Conservation (phyloP, 2,329 filamentous ascomycete species). For the Aspergillus unguis region DNA sequence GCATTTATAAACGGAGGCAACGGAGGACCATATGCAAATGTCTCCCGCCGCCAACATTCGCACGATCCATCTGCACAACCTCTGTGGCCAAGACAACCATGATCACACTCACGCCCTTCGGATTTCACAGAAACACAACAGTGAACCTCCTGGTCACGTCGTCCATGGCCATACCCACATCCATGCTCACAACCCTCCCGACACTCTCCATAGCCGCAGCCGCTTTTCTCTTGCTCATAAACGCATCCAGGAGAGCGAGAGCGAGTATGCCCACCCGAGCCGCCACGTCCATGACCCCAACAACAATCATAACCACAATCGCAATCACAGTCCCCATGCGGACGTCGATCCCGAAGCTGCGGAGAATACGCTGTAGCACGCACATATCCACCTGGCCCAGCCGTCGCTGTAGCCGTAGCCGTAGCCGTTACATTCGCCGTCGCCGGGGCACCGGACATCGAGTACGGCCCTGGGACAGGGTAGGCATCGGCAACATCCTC, state of each 20-base stretch:
- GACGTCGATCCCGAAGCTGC: too few species aligned
- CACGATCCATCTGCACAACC: neutral
- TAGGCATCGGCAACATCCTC: neutral
- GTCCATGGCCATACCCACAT: neutral
- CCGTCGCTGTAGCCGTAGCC: neutral
- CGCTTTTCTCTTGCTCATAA: too few species aligned
- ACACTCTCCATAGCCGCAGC: neutral
- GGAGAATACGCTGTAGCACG: neutral
- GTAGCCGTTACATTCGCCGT: neutral
- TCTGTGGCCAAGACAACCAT: neutral
- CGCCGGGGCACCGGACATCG: neutral
- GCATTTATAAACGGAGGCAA: conserved; percentile 13
- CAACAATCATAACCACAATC: neutral
- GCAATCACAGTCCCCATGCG: neutral
- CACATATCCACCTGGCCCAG: neutral
- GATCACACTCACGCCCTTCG: neutral
- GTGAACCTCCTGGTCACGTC: neutral
- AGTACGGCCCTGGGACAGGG: neutral
- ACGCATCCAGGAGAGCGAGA: too few species aligned
- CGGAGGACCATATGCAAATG: conserved; percentile 15
- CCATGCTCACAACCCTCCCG: neutral
- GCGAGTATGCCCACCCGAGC: too few species aligned
- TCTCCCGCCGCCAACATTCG: neutral
- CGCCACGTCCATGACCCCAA: too few species aligned
- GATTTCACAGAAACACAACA: conserved; percentile 3